A percentile compares a stretch with the other conserved stretches of the same genome.
phyloP scores from a whole-genome alignment of 495 filamentous ascomycete species.

The Hypoxylon cercidicola region DNA sequence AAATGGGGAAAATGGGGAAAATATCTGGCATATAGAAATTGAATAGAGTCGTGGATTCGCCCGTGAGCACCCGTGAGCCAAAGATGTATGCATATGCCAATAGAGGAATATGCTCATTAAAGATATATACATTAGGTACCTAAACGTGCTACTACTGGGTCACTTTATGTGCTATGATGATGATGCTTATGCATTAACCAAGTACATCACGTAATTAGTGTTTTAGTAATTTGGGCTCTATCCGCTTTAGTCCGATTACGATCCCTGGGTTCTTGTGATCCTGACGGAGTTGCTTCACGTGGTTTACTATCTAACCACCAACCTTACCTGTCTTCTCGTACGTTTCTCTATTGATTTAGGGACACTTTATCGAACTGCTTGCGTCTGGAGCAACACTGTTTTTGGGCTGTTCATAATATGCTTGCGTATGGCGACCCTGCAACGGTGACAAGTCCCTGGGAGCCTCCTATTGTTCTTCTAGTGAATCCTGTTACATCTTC shows the following conservation, averaged over 20 bases:
- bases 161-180: no score
- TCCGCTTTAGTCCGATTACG: slow-evolving; percentile 29
- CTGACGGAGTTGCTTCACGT: slow-evolving; percentile 22
- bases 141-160: background rate
- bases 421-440: slow-evolving; percentile 34
- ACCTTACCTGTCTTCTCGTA: background rate
- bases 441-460: slow-evolving; percentile 29
- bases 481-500: slow-evolving; percentile 20
- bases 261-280: background rate
- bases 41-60: no score
- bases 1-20: background rate
- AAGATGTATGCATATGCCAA: background rate
- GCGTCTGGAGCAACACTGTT: slow-evolving; percentile 21
- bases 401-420: slow-evolving; percentile 20
- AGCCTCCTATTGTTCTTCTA: slow-evolving; percentile 25
- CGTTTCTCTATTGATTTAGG: slow-evolving; percentile 8
- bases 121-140: slow-evolving; percentile 9
- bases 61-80: no score
- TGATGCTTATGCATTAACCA: no score
- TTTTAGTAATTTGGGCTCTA: slow-evolving; percentile 30
- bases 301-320: slow-evolving; percentile 2
- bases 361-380: slow-evolving; percentile 4
- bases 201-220: background rate
- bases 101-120: no score
- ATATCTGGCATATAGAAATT: no score